Evolutionary conservation across 768 basidiomycete genomes (phyloP).

Genomic region (Paxillus ammoniavirescens): DNA sequence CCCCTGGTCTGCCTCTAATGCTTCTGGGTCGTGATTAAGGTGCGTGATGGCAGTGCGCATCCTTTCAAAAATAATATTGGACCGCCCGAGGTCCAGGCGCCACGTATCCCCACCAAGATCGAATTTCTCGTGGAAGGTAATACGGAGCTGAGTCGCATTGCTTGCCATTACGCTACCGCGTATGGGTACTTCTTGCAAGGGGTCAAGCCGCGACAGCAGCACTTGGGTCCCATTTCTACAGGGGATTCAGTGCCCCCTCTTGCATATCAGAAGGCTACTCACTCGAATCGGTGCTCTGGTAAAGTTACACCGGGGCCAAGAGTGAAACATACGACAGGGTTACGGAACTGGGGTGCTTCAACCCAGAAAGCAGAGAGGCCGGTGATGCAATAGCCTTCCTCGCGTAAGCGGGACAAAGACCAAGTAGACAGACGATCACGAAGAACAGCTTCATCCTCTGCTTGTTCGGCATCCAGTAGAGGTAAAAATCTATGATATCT

Average conservation of each 20-base stretch:
- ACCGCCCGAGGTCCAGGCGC: slow-evolving; percentile 70
- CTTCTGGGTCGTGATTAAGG: slow-evolving; percentile 52
- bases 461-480: slow-evolving; percentile 56
- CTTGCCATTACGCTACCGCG: slow-evolving; percentile 55
- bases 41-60: slow-evolving; percentile 66
- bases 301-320: slow-evolving; percentile 62
- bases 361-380: slow-evolving; percentile 69
- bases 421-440: slow-evolving; percentile 66
- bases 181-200: slow-evolving; percentile 50
- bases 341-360: slow-evolving; percentile 58
- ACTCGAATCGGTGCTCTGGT: slow-evolving; percentile 73
- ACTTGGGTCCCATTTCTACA: slow-evolving; percentile 69
- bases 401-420: slow-evolving; percentile 55
- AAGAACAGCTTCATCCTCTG: slow-evolving; percentile 57
- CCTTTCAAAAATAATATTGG: slow-evolving; percentile 62
- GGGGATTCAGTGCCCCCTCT: slow-evolving; percentile 1
- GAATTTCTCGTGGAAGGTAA: slow-evolving; percentile 55
- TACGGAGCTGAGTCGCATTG: slow-evolving; percentile 50
- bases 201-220: slow-evolving; percentile 61
- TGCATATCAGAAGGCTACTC: slow-evolving; percentile 21
- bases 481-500: slow-evolving; percentile 43
- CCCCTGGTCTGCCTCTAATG: slow-evolving; percentile 34
- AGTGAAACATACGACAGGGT: slow-evolving; percentile 63
- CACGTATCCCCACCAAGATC: slow-evolving; percentile 47
- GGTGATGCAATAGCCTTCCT: slow-evolving; percentile 74